phyloP scores from a whole-genome alignment of 805 yeast genomes.

The Metschnikowia baotianmanensis region DNA sequence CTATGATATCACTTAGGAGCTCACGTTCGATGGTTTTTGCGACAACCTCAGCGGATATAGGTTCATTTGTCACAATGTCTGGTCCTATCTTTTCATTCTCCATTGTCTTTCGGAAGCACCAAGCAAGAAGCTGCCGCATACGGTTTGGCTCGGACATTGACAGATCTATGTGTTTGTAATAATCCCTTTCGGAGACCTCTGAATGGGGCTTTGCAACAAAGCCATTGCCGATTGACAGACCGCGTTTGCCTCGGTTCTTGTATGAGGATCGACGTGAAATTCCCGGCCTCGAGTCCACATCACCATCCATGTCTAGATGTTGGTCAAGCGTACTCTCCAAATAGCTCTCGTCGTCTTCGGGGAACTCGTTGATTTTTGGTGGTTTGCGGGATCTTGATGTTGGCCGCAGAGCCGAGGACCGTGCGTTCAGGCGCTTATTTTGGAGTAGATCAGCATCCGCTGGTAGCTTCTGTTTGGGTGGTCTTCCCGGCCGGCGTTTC shows the following conservation, averaged over 20 bases:
- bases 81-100: slow-evolving; percentile 26
- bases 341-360: slow-evolving; percentile 22
- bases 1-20: slow-evolving; percentile 52
- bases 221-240: slow-evolving; percentile 75
- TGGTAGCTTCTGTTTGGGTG: neutral
- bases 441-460: neutral
- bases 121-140: slow-evolving; percentile 64
- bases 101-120: slow-evolving; percentile 60
- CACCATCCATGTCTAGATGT: slow-evolving; percentile 19
- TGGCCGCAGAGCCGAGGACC: neutral
- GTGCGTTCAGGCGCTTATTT: neutral
- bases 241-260: slow-evolving; percentile 63
- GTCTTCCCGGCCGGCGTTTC: slow-evolving; percentile 3
- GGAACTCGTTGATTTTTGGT: slow-evolving; percentile 3
- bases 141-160: slow-evolving; percentile 69
- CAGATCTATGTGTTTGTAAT: slow-evolving; percentile 60
- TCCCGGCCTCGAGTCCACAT: slow-evolving; percentile 1
- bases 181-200: slow-evolving; percentile 52
- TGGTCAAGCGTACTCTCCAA: slow-evolving; percentile 33
- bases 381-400: slow-evolving; percentile 3
- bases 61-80: slow-evolving; percentile 24
- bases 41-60: slow-evolving; percentile 45
- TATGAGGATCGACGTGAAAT: slow-evolving; percentile 37
- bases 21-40: slow-evolving; percentile 68
- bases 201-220: slow-evolving; percentile 65